Evolutionary conservation across 306 rosid species (phyloP), one percentile per base, ranked within the genome.

Genomic region (Fragaria ananassa): DNA sequence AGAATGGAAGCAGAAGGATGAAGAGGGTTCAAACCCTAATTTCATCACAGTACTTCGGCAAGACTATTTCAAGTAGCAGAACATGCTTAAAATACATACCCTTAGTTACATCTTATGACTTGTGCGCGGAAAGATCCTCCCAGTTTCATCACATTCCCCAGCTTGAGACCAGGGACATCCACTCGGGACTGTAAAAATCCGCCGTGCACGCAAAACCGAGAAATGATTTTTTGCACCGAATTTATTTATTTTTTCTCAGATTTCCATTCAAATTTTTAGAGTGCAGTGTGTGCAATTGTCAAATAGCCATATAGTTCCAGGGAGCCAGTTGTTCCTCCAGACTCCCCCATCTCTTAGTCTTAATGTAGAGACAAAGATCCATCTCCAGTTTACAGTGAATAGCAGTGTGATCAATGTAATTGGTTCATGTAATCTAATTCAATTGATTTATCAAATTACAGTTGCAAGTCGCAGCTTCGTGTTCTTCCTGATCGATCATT

Each of bases 1-100:
- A 13, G 95, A 91, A 68, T 88, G 97, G 97, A 91, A 83, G 81
- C 91, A 82, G 72, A 84, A 81, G 77, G 93, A 87, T 25, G 94
- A 89, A 58, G 97, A 82, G n/a, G 87, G 71, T 29, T 45, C 86
- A 39, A 74, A 88, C 50, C 80, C 92, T 39, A 84, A 81, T 74
- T 85, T 77, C 67, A 78, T 85, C 70, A 80, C 88, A 67, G 78
- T 91, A 50, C 84, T 85, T 63, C 84, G 76, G 83, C 93, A 74
- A 81, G 97, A 90, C 77, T 87, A 92, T 86, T 92, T 92, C 89
- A 89, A 86, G 81, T 90, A 83, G 86, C 18, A 10, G 42, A 41
- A 74, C 39, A 57, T 39, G 39, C 76, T 56, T 23, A 19, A 42
- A 17, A 58, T 50, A 25, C 15, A 41, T 7, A 39, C 21, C 60